Percentiles rank a stretch among this genome's conserved stretches.
phyloP scores from a whole-genome alignment of 805 yeast genomes.

The Candida gorgasii region DNA sequence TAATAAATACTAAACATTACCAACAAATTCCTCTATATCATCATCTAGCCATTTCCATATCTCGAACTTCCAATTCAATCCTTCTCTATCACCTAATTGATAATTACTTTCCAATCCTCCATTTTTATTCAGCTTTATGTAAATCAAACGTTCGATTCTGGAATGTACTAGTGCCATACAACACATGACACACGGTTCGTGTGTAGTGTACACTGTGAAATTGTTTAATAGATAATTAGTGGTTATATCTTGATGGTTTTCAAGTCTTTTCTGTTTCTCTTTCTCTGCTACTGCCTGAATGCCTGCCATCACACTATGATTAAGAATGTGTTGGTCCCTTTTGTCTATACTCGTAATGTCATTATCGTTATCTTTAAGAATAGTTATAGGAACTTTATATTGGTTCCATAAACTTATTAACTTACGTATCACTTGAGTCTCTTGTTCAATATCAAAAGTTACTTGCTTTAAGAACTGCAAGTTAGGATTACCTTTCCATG shows the following conservation, averaged over 20 bases:
- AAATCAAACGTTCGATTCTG: slow-evolving; percentile 68
- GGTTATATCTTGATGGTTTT: slow-evolving; percentile 11
- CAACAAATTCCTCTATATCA: slow-evolving; percentile 8
- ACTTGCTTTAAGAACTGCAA: slow-evolving; percentile 66
- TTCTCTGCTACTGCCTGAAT: slow-evolving; percentile 60
- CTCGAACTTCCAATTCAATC: slow-evolving; percentile 85
- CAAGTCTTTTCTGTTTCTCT: slow-evolving; percentile 45
- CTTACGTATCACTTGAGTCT: slow-evolving; percentile 27
- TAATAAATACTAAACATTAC: not conserved
- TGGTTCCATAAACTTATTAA: slow-evolving; percentile 7
- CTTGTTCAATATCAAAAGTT: slow-evolving; percentile 47
- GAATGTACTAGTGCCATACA: slow-evolving; percentile 95
- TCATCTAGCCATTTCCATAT: slow-evolving; percentile 65
- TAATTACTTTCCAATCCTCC: slow-evolving; percentile 65
- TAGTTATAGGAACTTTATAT: slow-evolving; percentile 46
- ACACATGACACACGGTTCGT: slow-evolving; percentile 97
- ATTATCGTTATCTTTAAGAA: slow-evolving; percentile 58
- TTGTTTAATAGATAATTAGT: slow-evolving; percentile 68
- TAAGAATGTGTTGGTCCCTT: slow-evolving; percentile 46
- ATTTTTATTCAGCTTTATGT: slow-evolving; percentile 43
- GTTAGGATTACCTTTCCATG: slow-evolving; percentile 92
- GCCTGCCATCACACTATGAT: slow-evolving; percentile 77
- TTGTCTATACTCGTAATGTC: slow-evolving; percentile 36
- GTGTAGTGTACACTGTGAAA: slow-evolving; percentile 80
- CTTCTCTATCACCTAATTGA: slow-evolving; percentile 71